Percentiles rank a stretch among this genome's conserved stretches.
Evolutionary conservation across 345 rosid genomes (phyloP).

Genomic region (Gossypium turneri): DNA sequence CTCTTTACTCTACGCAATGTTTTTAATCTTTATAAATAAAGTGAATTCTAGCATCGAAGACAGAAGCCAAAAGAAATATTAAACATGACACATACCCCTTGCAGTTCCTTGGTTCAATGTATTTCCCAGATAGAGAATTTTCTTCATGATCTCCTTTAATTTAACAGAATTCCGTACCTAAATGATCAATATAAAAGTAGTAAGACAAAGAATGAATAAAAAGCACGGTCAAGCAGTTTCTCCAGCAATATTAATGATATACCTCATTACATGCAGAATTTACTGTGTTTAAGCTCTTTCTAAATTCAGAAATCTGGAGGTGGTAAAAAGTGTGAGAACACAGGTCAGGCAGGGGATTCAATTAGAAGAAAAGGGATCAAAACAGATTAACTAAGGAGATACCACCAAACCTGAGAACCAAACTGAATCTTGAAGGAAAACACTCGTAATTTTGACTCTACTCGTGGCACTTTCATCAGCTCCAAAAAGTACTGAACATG

Average conservation of each 20-base stretch:
- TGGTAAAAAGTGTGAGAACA: constrained; percentile 17
- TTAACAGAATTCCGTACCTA: constrained; percentile 83
- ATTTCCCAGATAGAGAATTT: constrained; percentile 86
- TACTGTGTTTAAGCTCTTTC: constrained; percentile 74
- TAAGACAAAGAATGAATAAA: constrained; percentile 14
- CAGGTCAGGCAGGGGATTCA: neutral
- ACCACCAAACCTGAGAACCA: constrained; percentile 82
- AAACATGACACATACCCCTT: constrained; percentile 55
- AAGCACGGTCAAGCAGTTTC: constrained; percentile 8
- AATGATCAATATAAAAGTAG: constrained; percentile 17
- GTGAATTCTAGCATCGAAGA: constrained; percentile 1
- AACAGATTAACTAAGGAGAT: constrained; percentile 36
- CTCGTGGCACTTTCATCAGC: constrained; percentile 99
- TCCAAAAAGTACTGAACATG: constrained; percentile 76
- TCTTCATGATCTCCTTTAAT: constrained; percentile 93
- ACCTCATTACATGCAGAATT: constrained; percentile 97
- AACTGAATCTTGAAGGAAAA: constrained; percentile 97
- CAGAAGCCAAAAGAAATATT: neutral
- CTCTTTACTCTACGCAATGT: neutral
- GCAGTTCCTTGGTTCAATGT: constrained; percentile 96
- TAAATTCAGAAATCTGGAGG: constrained; percentile 78
- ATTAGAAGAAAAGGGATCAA: constrained; percentile 1
- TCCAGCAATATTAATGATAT: constrained; percentile 16
- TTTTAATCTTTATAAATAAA: neutral
- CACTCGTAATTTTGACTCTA: constrained; percentile 90